Base-by-base conservation (phyloP, 2,329 filamentous ascomycete genomes). In the Epichloe aotearoae region DNA sequence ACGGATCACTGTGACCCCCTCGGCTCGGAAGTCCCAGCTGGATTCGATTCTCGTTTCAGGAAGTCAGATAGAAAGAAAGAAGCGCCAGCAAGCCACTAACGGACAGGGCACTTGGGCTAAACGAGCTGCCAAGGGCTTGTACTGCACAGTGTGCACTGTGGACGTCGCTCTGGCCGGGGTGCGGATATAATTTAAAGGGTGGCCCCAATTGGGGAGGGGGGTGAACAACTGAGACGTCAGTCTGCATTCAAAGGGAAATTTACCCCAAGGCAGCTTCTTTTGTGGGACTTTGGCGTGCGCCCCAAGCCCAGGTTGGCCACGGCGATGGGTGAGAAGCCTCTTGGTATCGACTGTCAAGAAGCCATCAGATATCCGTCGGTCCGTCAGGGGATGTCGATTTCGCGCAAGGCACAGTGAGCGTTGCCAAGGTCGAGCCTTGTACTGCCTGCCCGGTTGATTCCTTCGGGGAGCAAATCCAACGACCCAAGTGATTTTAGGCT, bases 61-160 rank as follows among this genome's bases (percentile, higher is more conserved):
- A 62, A 62, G 57, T 53, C 59, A 54, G 56, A 58, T 59, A 56
- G 61, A 64, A 64, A 61, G 56, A 58, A 54, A 61, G 62, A 64
- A 64, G 58, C 53, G 51, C 56, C 52, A 54, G 51, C 49, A 51
- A 55, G 52, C 57, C 53, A 46, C 53, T 55, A 23, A 49, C 45
- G 39, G 45, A 48, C 37, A 49, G 40, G 40, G 41, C 19, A 15
- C 38, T 34, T 30, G 41, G 41, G 40, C 40, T 44, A 19, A 34
- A 30, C 17, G 36, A 42, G 14, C 39, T 47, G 45, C 36, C 45
- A 30, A 30, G 26, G 26, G 26, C 26, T 30, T 8, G 26, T 30
- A 8, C 26, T 30, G 26, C 11, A 1, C 10, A 30, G 3, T 11
- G 11, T 12, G 26, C 14, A 23, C 23, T 45, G 42, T 45, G 14